Base-by-base conservation (phyloP, 2,329 filamentous ascomycete species). In the Cordyceps pruinosa region DNA sequence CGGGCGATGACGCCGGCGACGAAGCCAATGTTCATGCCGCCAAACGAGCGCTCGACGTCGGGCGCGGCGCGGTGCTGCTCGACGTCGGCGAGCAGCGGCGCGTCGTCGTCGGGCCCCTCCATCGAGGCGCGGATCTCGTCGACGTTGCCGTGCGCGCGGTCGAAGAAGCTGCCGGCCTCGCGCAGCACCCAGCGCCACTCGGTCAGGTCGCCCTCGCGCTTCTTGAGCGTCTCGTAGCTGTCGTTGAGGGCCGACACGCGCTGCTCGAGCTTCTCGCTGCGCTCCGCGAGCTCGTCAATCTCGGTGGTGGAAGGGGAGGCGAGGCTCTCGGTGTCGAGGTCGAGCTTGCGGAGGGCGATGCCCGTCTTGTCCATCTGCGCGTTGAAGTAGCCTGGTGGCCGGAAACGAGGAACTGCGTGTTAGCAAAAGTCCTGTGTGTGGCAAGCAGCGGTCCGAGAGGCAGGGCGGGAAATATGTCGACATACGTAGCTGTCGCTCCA, bases 101-200 rank as follows among this genome's bases (percentile, higher is more conserved):
- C 94, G 73, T 97, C 92, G 69, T 96, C 92, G 59, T 53, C 25
- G 34, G n/a, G n/a, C n/a, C 30, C 86, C 64, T 92, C 89, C 61
- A 89, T 87, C 34, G 92, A 97, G 58, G 90, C 88, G 58, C 94
- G 85, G 65, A 99, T 97, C 73, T 97, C 93, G 62, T 99, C 94
- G 7, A 95, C 95, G 70, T 95, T 95, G 61, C 92, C 94, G 69
- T 96, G 91, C 53, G 94, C 94, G 63, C 93, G 83, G 70, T 99
- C 94, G 66, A 99, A 99, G 77, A 99, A 99, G 64, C 92, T 90
- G 41, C 94, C 94, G 46, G 95, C 92, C 80, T 99, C 94, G 62
- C 90, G 87, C 59, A 99, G 76, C 52, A 99, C 95, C 90, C 93
- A 97, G 68, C 95, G 88, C 94, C 94, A 97, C 76, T 99, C 94